These are phyloP conservation scores for Sarocladium strictum DNA, from an alignment of 2,329 filamentous ascomycete species.

Conservation along the genomic window DNA sequence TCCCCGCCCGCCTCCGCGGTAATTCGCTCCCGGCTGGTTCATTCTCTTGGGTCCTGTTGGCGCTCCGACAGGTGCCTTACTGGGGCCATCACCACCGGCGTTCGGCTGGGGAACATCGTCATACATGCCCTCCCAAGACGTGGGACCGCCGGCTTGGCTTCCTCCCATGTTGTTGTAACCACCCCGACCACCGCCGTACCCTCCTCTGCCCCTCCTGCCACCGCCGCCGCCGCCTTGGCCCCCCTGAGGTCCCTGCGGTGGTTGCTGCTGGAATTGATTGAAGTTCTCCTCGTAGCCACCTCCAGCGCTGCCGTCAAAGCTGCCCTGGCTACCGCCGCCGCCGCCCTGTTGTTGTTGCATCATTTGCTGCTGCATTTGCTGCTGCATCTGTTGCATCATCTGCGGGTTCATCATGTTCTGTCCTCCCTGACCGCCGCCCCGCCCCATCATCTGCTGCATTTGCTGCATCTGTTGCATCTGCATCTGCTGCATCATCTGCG, in stretches of 20 bases:
- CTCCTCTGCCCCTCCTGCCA: constrained; percentile 21
- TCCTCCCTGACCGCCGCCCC: constrained; percentile 1
- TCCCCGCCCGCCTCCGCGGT: constrained; percentile 80
- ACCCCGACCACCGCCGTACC: constrained; percentile 30
- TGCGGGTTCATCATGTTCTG: constrained; percentile 34
- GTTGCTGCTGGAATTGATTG: constrained; percentile 43
- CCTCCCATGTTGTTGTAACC: constrained; percentile 19
- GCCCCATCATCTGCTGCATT: constrained; percentile 21
- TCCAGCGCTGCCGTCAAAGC: constrained; percentile 12
- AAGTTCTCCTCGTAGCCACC: constrained; percentile 19
- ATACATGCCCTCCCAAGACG: constrained; percentile 97
- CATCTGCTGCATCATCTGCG: constrained; percentile 56
- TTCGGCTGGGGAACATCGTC: constrained; percentile 87
- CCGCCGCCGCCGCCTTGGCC: constrained; percentile 25
- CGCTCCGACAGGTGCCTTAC: constrained; percentile 45
- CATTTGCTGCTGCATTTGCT: constrained; percentile 35
- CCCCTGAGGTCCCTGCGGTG: constrained; percentile 25
- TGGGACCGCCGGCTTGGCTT: constrained; percentile 50
- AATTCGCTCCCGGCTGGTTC: constrained; percentile 85
- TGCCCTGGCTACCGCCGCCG: constrained; percentile 18
- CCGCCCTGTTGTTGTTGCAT: constrained; percentile 18
- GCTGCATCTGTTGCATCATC: constrained; percentile 56
- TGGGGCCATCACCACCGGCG: constrained; percentile 44
- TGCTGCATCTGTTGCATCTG: constrained; percentile 37
- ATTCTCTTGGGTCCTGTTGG: constrained; percentile 96